These are phyloP conservation scores for Hypomyces rosellus DNA, from an alignment of 2,329 filamentous ascomycete species.

Conservation along the genomic window DNA sequence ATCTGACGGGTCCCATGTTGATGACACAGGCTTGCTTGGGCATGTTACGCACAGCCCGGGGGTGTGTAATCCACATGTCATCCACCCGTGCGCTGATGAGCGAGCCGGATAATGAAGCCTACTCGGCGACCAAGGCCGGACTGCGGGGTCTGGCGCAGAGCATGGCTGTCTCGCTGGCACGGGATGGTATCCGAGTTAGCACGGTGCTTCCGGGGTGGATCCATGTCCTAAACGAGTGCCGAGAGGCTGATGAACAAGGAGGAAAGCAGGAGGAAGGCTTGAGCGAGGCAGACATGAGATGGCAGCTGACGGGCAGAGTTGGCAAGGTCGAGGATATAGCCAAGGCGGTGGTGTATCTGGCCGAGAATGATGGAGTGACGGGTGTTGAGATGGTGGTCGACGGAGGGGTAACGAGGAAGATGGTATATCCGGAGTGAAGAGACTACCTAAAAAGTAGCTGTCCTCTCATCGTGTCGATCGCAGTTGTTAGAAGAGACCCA, in stretches of 20 bases:
- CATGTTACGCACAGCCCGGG: constrained; percentile 18
- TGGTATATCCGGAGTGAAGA: constrained; percentile 24
- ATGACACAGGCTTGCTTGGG: constrained; percentile 23
- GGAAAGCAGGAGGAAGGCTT: constrained; percentile 40
- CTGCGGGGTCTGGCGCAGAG: constrained; percentile 43
- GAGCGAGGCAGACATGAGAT: constrained; percentile 36
- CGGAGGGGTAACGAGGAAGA: constrained; percentile 25
- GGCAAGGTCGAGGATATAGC: constrained; percentile 40
- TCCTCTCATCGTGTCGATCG: background rate
- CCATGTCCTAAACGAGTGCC: constrained; percentile 35
- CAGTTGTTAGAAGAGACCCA: no score
- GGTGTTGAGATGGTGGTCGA: constrained; percentile 25
- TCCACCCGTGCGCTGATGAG: constrained; percentile 44
- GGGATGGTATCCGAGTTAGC: constrained; percentile 39
- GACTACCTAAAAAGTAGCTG: background rate
- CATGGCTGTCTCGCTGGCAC: constrained; percentile 39
- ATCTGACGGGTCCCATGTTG: constrained; percentile 31
- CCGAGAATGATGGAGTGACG: constrained; percentile 21
- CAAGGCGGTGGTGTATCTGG: constrained; percentile 22
- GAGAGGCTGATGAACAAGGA: constrained; percentile 29
- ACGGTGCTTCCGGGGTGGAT: constrained; percentile 47
- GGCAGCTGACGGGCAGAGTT: constrained; percentile 45
- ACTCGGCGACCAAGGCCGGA: constrained; percentile 44
- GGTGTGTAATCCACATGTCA: constrained; percentile 39
- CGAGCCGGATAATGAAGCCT: constrained; percentile 43